Conservation (phyloP, 2,329 filamentous ascomycete species). For the Beauveria bassiana region DNA sequence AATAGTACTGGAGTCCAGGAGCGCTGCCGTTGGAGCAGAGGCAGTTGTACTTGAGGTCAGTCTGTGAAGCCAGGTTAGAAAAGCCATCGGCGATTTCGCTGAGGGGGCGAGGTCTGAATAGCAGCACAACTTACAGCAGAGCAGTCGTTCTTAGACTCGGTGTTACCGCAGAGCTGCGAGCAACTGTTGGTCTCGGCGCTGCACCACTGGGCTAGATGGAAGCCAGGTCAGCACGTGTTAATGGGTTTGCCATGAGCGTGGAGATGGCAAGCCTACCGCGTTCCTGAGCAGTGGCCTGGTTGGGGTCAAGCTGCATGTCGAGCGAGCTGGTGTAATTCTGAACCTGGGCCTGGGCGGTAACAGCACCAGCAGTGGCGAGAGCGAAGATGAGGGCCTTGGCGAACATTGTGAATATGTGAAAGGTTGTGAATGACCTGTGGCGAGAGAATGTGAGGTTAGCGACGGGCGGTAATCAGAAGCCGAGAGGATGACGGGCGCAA, state of each 20-base stretch:
- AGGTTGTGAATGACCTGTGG: neutral
- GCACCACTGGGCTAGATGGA: conserved; percentile 41
- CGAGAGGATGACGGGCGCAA: neutral
- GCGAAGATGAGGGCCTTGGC: conserved; percentile 32
- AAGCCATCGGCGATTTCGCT: neutral
- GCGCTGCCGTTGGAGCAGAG: conserved; percentile 40
- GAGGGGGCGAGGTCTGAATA: neutral
- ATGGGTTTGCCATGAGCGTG: conserved; percentile 13
- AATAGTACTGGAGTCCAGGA: conserved; percentile 46
- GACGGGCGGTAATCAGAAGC: neutral
- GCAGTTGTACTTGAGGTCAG: conserved; percentile 39
- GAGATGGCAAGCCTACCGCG: conserved; percentile 30
- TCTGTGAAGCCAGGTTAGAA: conserved; percentile 21
- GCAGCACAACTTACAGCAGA: conserved; percentile 33
- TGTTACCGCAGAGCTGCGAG: conserved; percentile 35
- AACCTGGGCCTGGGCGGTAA: conserved; percentile 33
- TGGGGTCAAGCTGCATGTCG: conserved; percentile 34
- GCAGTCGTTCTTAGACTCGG: conserved; percentile 36
- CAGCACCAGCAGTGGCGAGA: conserved; percentile 36
- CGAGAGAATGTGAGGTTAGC: neutral
- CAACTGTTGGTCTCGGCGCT: conserved; percentile 43
- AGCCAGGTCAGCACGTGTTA: conserved; percentile 6
- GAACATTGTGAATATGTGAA: conserved; percentile 31
- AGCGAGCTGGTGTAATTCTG: conserved; percentile 37
- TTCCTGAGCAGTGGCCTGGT: conserved; percentile 22